A percentile compares a stretch with the other conserved stretches of the same genome.
Conservation (phyloP, 2,329 filamentous ascomycete genomes). For the Alternaria infectoria region DNA sequence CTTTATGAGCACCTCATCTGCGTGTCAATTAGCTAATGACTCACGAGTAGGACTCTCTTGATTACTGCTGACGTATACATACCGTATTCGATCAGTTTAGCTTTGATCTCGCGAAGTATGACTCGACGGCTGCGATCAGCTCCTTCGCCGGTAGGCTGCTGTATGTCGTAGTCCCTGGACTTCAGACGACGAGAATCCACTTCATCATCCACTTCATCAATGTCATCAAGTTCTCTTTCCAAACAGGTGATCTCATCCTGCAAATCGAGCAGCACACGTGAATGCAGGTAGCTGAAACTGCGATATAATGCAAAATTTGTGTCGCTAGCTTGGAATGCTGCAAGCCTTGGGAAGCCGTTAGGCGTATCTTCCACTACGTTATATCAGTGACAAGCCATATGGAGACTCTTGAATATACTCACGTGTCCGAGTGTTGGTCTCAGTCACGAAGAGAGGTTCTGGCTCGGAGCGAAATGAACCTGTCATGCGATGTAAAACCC, state of each 20-base stretch:
- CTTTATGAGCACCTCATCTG: slow-evolving; percentile 50
- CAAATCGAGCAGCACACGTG: slow-evolving; percentile 46
- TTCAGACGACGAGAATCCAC: slow-evolving; percentile 13
- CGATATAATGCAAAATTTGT: slow-evolving; percentile 50
- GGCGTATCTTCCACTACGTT: slow-evolving; percentile 46
- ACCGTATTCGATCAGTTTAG: slow-evolving; percentile 47
- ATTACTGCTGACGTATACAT: background rate
- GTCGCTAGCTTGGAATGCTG: slow-evolving; percentile 50
- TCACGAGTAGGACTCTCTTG: too few relatives aligned
- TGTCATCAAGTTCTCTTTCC: slow-evolving; percentile 45
- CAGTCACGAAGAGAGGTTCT: slow-evolving; percentile 38
- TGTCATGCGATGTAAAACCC: slow-evolving; percentile 35
- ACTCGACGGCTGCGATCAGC: slow-evolving; percentile 29
- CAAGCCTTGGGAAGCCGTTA: slow-evolving; percentile 48
- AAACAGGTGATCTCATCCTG: slow-evolving; percentile 48
- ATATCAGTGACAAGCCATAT: slow-evolving; percentile 5
- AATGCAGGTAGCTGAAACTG: slow-evolving; percentile 49
- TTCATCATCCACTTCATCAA: too few relatives aligned
- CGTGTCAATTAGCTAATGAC: too few relatives aligned
- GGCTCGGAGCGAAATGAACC: slow-evolving; percentile 38
- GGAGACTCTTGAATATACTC: slow-evolving; percentile 11
- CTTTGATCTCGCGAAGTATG: slow-evolving; percentile 40
- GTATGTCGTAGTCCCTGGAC: slow-evolving; percentile 36
- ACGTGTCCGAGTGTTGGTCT: slow-evolving; percentile 43
- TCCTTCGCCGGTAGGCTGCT: slow-evolving; percentile 10